Percentiles rank a stretch among this genome's conserved stretches.
These are phyloP conservation scores for Phytophthora syringae DNA, from an alignment of 352 stramenopile species.

Conservation along the genomic window DNA sequence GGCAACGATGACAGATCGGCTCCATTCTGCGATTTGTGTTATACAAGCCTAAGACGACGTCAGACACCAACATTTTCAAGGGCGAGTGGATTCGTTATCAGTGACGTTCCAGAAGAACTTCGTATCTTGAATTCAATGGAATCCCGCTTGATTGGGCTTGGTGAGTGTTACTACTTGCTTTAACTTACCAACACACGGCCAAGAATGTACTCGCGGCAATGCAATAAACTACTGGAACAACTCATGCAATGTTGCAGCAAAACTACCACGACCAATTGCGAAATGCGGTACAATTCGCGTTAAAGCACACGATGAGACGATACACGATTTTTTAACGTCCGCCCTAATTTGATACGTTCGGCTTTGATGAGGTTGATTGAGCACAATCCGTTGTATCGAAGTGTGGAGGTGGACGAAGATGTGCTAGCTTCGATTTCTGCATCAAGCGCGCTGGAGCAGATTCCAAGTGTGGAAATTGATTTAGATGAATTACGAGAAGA, in stretches of 20 bases:
- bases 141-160: not conserved
- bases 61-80: too few species aligned
- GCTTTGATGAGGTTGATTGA: slow-evolving; percentile 3
- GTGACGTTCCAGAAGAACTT: not conserved
- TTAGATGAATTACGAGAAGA: too few species aligned
- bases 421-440: not conserved
- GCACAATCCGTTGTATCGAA: slow-evolving; percentile 5
- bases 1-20: too few species aligned
- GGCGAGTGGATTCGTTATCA: not conserved
- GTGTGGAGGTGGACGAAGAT: not conserved
- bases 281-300: not conserved
- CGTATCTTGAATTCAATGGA: not conserved
- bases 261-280: not conserved
- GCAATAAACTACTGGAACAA: not conserved
- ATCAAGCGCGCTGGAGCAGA: not conserved
- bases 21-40: too few species aligned
- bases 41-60: too few species aligned
- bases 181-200: not conserved
- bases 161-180: not conserved
- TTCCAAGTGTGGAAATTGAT: not conserved
- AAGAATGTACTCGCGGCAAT: not conserved
- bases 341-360: slow-evolving; percentile 1
- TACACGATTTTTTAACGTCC: not conserved
- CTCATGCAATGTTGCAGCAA: not conserved
- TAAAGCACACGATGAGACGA: not conserved